Base-by-base conservation (phyloP, 495 filamentous ascomycete genomes). In the Podospora pseudopauciseta region DNA sequence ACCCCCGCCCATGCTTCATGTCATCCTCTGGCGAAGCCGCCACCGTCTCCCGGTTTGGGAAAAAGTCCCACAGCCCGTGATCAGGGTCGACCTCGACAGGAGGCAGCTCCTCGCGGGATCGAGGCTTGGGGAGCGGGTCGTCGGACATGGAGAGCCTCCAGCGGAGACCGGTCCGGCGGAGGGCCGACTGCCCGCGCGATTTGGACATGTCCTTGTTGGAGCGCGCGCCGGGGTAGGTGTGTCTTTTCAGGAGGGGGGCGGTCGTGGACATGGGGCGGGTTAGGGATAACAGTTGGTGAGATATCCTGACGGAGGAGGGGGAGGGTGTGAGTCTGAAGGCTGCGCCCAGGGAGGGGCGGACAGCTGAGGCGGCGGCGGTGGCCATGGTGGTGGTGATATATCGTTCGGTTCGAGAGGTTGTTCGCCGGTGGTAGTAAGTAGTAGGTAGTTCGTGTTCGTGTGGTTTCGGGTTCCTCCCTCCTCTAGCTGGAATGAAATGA, bases 11-110 rank as follows among this genome's bases (percentile, higher is more conserved):
- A 77, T 93, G 88, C 49, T 86, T 80, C 18, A 73, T 63, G 58
- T 89, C 87, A 70, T 92, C 88, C 19, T 86, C 83, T 2, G 94
- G 94, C 13, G 86, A 86, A 60, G 80, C 82, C 75, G 97, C 74
- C 18, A 88, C 78, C 71, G 85, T 85, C 60, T 83, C 85, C 64
- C 88, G 83, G 61, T 82, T 79, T 68, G 87, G 86, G 79, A 99
- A 98, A 80, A 99, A 99, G 0, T 85, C 89, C 90, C 91, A 97
- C n/a, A 99, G 89, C 49, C 92, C 93, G 79, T 99, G 95, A 66
- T 95, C 78, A 6, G 85, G 82, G 74, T 90, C 90, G 18, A 87
- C 84, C 66, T 84, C 73, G 53, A 89, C 67, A 9, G 81, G 82
- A 69, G 76, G 79, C 73, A 78, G 85, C 64, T 79, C 80, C n/a